These are phyloP conservation scores for Didymella pomorum DNA, from an alignment of 2,329 filamentous ascomycete genomes.

Conservation along the genomic window DNA sequence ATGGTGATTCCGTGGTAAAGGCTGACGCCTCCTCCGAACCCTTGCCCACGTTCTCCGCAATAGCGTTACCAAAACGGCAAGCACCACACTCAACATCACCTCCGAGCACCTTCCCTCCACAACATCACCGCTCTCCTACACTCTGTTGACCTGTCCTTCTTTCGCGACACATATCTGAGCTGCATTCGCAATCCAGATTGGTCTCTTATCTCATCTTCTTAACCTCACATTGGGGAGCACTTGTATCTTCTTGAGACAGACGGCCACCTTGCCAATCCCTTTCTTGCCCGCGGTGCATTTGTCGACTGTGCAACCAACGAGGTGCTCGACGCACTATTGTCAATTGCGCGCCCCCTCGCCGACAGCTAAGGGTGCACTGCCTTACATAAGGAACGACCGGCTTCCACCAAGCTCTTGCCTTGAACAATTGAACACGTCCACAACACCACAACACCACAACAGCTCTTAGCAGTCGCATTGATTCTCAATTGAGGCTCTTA, in stretches of 20 bases:
- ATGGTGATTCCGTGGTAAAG: neutral
- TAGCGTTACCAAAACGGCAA: constrained; percentile 35
- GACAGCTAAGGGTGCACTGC: constrained; percentile 18
- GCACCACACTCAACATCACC: constrained; percentile 35
- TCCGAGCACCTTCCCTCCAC: constrained; percentile 31
- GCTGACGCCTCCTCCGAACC: constrained; percentile 25
- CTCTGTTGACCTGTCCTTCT: constrained; percentile 6
- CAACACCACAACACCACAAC: constrained; percentile 1
- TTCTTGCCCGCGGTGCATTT: constrained; percentile 25
- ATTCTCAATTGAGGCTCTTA: constrained; percentile 6
- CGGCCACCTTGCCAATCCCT: constrained; percentile 36
- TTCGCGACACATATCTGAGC: constrained; percentile 3
- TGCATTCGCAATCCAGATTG: constrained; percentile 5
- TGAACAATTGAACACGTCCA: constrained; percentile 5
- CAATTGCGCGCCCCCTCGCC: constrained; percentile 21
- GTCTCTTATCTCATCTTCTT: neutral
- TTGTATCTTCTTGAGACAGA: constrained; percentile 30
- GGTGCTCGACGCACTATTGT: constrained; percentile 14
- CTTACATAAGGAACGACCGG: constrained; percentile 25
- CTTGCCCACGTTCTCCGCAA: constrained; percentile 22
- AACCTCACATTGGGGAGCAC: constrained; percentile 1
- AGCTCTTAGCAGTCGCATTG: constrained; percentile 6
- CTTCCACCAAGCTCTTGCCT: constrained; percentile 19
- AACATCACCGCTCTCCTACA: constrained; percentile 25
- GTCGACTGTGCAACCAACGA: constrained; percentile 24